Evolutionary conservation across 257 asterid genomes (phyloP), one percentile per base, ranked within the genome.

Genomic region (Striga asiatica): DNA sequence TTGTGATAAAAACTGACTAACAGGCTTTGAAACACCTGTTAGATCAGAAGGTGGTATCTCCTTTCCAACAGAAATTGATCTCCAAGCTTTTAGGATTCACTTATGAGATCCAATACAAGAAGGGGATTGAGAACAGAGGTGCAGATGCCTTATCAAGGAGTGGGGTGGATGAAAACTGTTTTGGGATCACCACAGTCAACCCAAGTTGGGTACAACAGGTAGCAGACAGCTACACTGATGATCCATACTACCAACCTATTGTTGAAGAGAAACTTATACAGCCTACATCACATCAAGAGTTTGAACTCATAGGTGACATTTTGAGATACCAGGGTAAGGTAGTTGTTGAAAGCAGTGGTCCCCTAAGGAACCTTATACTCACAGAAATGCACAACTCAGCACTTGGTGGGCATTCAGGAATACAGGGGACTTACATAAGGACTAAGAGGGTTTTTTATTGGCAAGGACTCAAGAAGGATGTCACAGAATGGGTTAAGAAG

Each of bases 111-210:
- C 10, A 42, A 0, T 43, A 27, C 7, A 58, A 58, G 5, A 43
- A 6, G 7, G 54, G n/a, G n/a, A n/a, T n/a, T n/a, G 43, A 58
- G 2, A 42, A 58, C 16, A 5, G 3, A 0, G 46, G 4, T 0
- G 64, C n/a, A 0, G 64, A 58, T 43, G 54, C 64, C 4, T 14
- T 38, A 27, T n/a, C n/a, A n/a, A n/a, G n/a, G n/a, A n/a, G n/a
- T n/a, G n/a, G n/a, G n/a, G n/a, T n/a, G n/a, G n/a, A 27, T 3
- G 32, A 27, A 2, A 7, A 27, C 3, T 27, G 7, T 27, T 3
- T 7, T 27, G 32, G 5, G 7, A 3, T 27, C 32, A 27, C 32
- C 3, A 7, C 7, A 3, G 7, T 27, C 3, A 27, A 3, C 7
- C 32, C 32, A 2, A 3, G 32, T 2, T 27, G 32, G 32, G 7